Conservation (phyloP, 164 flowering plant species). For the Aristolochia californica region DNA sequence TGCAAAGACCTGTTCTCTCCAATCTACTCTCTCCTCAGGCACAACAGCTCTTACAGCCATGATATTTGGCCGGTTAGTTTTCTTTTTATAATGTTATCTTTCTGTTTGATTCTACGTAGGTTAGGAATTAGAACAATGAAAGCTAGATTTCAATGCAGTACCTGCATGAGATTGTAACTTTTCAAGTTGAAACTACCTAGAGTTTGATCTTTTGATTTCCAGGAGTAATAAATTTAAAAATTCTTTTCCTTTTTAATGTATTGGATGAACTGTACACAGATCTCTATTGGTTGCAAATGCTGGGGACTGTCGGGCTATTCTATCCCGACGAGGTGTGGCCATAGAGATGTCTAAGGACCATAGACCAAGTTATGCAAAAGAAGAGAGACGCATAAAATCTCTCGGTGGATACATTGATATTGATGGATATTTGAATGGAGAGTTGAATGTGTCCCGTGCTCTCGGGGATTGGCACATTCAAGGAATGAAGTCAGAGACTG, state of each 20-base stretch:
- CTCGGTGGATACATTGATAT: constrained; percentile 62
- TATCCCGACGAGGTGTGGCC: constrained; percentile 64
- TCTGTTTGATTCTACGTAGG: too few species aligned
- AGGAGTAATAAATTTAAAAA: too few species aligned
- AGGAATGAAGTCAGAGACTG: constrained; percentile 47
- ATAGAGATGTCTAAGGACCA: constrained; percentile 87
- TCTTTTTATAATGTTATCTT: background rate
- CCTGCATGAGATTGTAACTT: too few species aligned
- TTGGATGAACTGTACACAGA: constrained; percentile 22
- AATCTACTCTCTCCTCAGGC: constrained; percentile 68
- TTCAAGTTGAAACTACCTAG: too few species aligned
- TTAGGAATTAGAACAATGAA: too few species aligned
- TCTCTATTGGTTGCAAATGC: constrained; percentile 95
- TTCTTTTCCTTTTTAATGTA: too few species aligned
- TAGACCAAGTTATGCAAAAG: constrained; percentile 54
- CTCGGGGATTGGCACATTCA: constrained; percentile 89
- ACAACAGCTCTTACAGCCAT: constrained; percentile 92
- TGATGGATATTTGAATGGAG: constrained; percentile 86
- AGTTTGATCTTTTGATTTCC: too few species aligned
- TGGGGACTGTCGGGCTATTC: constrained; percentile 90
- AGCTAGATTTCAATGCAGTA: too few species aligned
- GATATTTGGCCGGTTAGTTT: constrained; percentile 72
- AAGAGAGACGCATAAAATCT: constrained; percentile 59
- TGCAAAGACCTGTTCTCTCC: constrained; percentile 48
- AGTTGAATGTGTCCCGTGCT: constrained; percentile 76